These are phyloP conservation scores for Beauveria sp. DNA, from an alignment of 2,329 filamentous ascomycete species.

Conservation along the genomic window DNA sequence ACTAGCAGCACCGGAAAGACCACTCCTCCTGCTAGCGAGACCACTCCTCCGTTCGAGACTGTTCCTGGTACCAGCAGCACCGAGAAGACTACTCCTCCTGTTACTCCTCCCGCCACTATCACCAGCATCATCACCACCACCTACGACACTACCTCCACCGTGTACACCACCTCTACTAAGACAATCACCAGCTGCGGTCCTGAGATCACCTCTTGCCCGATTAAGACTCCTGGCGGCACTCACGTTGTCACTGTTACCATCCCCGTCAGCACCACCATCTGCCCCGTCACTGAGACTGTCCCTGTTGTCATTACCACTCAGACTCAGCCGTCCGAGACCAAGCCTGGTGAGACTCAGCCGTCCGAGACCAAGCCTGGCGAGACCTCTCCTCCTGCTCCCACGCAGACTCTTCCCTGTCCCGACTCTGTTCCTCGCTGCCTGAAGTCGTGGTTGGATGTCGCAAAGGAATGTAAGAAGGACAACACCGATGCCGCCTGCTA, in stretches of 20 bases:
- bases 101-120: conserved; percentile 15
- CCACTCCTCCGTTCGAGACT: not conserved
- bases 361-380: conserved; percentile 15
- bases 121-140: conserved; percentile 22
- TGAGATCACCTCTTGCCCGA: conserved; percentile 44
- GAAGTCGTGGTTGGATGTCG: conserved; percentile 76
- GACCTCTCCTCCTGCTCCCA: conserved; percentile 17
- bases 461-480: conserved; percentile 58
- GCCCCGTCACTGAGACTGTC: conserved; percentile 48
- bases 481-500: conserved; percentile 81
- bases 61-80: not conserved
- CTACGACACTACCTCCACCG: conserved; percentile 40
- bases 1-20: not conserved
- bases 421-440: conserved; percentile 76
- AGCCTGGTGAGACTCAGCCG: conserved; percentile 23
- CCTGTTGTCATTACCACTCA: conserved; percentile 12
- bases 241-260: conserved; percentile 46
- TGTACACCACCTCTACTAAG: conserved; percentile 41
- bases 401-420: conserved; percentile 47
- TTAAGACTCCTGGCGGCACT: conserved; percentile 31
- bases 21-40: not conserved
- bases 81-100: conserved; percentile 12
- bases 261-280: conserved; percentile 52
- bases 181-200: conserved; percentile 45
- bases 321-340: conserved; percentile 13